phyloP scores from a whole-genome alignment of 306 rosid genomes.

The Alnus glutinosa region DNA sequence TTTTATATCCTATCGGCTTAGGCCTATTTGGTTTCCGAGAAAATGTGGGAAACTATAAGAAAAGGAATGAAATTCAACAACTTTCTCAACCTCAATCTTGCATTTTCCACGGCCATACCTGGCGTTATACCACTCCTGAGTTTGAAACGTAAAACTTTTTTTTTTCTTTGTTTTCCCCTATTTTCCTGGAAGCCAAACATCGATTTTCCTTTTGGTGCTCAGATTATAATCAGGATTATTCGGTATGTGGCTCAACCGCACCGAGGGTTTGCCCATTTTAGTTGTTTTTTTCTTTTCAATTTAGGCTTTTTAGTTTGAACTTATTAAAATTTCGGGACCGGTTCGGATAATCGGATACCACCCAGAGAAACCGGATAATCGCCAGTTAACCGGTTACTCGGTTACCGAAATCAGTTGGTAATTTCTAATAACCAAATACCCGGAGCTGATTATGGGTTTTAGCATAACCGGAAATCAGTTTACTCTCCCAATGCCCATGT shows the following conservation, averaged over 20 bases:
- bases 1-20: background rate
- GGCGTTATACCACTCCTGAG: background rate
- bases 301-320: background rate
- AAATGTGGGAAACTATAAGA: background rate
- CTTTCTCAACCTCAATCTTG: background rate
- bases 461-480: no score
- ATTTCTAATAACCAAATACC: no score
- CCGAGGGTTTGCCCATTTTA: background rate
- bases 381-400: no score
- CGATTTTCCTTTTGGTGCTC: background rate
- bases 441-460: no score
- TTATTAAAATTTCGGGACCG: background rate
- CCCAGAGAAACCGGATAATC: no score
- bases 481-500: no score
- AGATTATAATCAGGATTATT: background rate
- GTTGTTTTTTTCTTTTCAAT: background rate
- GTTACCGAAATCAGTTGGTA: no score
- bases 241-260: background rate
- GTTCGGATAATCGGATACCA: no score
- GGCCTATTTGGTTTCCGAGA: background rate
- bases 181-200: background rate
- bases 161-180: background rate
- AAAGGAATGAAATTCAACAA: background rate
- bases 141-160: background rate
- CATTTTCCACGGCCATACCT: background rate